Evolutionary conservation across 2,329 filamentous ascomycete genomes (phyloP), one percentile per base, ranked within the genome.

Genomic region (Nothophaeocryptopus gaeumannii): DNA sequence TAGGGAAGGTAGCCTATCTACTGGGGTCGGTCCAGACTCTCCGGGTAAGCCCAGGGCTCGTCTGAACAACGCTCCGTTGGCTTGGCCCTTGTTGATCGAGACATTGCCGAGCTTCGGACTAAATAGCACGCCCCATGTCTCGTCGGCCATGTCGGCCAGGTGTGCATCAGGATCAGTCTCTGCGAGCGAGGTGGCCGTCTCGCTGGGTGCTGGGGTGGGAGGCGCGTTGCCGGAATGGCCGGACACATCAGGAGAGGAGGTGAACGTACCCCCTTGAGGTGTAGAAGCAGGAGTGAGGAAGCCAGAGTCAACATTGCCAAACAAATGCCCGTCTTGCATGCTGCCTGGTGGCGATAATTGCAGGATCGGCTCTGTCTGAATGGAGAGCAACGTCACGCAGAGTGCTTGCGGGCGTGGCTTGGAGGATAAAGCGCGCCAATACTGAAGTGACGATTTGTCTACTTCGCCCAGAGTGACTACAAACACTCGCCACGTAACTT

Each of bases 401-500:
- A 48, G 67, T 58, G 30, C 67, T 67, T 53, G 69, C 63, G 4
- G 73, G 66, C 2, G 81, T 52, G 39, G 63, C 58, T 61, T 61
- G 16, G 55, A 34, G 14, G 55, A 44, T 39, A 59, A 39, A 5
- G 56, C 29, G n/a, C 55, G 55, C 63, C 63, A 66, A 45, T 57
- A 62, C 12, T 50, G 49, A 13, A 55, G 49, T 8, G 48, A 39
- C 7, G 55, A 49, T 5, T 47, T 33, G 16, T 62, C 56, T 5
- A 63, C 9, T 5, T 32, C 34, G 3, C 39, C 50, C 31, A 43
- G 47, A 1, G 60, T 54, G 16, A 85, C 83, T 52, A 95, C 79
- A 53, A 89, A 83, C 9, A 93, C 73, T 12, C 88, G 83, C 87
- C 88, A 92, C 49, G 85, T 82, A 0, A 91, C 82, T 60, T 83